Evolutionary conservation across 352 stramenopile genomes (phyloP).

Genomic region (Elongisporangium undulatum): DNA sequence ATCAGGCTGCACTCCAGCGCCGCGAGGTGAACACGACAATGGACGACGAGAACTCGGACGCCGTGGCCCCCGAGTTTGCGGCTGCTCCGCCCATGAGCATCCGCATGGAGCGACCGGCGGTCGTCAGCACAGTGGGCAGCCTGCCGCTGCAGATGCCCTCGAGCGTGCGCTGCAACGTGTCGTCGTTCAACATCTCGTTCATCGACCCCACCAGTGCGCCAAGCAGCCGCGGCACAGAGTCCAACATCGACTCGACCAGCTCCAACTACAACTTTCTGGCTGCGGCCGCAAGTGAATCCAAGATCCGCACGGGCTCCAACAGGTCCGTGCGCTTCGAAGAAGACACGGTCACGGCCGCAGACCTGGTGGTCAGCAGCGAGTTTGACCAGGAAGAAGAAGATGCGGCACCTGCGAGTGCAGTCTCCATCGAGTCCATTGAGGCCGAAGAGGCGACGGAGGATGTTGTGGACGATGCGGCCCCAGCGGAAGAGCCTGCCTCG

Average conservation of each 20-base stretch:
- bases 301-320: not conserved
- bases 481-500: not conserved
- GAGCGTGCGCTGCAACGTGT: constrained; percentile 44
- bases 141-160: constrained; percentile 29
- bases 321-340: not conserved
- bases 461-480: constrained; percentile 3
- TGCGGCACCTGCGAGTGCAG: not conserved
- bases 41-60: constrained; percentile 17
- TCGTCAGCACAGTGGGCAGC: constrained; percentile 6
- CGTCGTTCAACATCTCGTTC: constrained; percentile 51
- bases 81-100: constrained; percentile 2
- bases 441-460: not conserved
- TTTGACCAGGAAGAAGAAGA: constrained; percentile 3
- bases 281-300: not conserved
- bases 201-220: constrained; percentile 39
- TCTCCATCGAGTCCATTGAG: constrained; percentile 1
- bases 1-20: not conserved
- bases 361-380: not conserved
- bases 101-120: constrained; percentile 2
- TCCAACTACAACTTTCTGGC: not conserved
- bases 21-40: not conserved
- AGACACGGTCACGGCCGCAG: not conserved
- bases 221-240: constrained; percentile 22
- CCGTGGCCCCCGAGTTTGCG: constrained; percentile 13
- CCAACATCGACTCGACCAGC: constrained; percentile 18